phyloP scores from a whole-genome alignment of 768 basidiomycete species.

The Calocera viscosa region DNA sequence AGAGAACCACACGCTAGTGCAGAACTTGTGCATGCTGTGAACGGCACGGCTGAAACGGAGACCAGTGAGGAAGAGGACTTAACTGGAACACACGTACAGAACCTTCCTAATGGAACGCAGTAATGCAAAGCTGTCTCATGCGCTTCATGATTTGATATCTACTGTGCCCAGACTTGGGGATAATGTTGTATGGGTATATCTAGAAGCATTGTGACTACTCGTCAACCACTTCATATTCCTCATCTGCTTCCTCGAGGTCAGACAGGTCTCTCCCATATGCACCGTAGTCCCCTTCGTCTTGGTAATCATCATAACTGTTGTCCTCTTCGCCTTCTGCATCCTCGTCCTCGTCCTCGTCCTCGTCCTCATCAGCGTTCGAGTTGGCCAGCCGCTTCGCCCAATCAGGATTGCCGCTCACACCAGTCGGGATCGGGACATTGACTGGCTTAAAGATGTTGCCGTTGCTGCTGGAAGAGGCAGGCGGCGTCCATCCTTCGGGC shows the following conservation, averaged over 20 bases:
- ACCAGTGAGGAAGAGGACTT: background rate
- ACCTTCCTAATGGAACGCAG: background rate
- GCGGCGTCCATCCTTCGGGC: background rate
- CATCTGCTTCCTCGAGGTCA: background rate
- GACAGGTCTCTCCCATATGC: background rate
- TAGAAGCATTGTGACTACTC: background rate
- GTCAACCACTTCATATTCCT: background rate
- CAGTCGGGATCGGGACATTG: background rate
- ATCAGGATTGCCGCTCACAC: background rate
- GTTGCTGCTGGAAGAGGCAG: background rate
- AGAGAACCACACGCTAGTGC: background rate
- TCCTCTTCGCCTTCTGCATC: background rate
- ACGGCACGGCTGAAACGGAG: background rate
- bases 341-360: background rate
- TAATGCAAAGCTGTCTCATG: background rate
- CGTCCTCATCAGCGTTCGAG: background rate
- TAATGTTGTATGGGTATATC: background rate
- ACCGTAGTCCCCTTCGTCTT: background rate
- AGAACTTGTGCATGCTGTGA: background rate
- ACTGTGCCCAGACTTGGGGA: background rate
- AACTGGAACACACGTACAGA: background rate
- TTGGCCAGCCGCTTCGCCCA: background rate
- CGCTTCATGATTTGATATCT: background rate
- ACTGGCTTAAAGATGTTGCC: background rate
- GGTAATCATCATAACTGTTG: background rate